Conservation (phyloP, 768 basidiomycete genomes). For the Lentinula lateritia region DNA sequence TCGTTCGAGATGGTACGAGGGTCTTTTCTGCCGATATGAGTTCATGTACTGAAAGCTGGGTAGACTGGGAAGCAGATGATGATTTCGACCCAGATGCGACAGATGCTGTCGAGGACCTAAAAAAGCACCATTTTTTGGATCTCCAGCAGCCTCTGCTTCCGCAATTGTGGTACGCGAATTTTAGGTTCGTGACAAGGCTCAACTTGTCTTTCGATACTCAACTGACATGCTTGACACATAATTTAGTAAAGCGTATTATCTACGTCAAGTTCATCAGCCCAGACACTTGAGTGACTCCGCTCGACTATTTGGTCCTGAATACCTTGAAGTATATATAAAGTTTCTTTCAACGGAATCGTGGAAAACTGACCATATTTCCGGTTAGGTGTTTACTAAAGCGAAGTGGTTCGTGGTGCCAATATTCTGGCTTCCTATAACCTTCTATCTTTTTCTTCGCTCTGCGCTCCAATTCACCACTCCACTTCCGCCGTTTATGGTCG, state of each 20-base stretch:
- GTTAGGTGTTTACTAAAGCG: constrained; percentile 74
- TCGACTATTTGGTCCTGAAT: constrained; percentile 75
- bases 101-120: constrained; percentile 72
- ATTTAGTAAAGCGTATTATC: constrained; percentile 85
- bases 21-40: neutral
- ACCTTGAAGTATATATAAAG: constrained; percentile 61
- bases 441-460: constrained; percentile 79
- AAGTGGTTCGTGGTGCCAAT: constrained; percentile 92
- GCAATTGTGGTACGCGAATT: constrained; percentile 88
- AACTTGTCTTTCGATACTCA: neutral
- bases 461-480: constrained; percentile 72
- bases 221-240: neutral
- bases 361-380: neutral
- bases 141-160: constrained; percentile 75
- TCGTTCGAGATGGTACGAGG: constrained; percentile 71
- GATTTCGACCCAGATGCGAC: constrained; percentile 93
- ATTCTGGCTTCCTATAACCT: constrained; percentile 85
- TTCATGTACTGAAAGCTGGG: constrained; percentile 4
- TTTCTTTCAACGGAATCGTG: neutral
- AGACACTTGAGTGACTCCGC: constrained; percentile 81
- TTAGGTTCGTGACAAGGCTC: constrained; percentile 46
- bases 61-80: constrained; percentile 87
- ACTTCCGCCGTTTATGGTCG: constrained; percentile 54
- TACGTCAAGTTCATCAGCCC: constrained; percentile 96
- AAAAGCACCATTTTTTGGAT: constrained; percentile 89